Conservation (phyloP, 2,329 filamentous ascomycete species). For the Xenosphaeropsis pyriputrescens region DNA sequence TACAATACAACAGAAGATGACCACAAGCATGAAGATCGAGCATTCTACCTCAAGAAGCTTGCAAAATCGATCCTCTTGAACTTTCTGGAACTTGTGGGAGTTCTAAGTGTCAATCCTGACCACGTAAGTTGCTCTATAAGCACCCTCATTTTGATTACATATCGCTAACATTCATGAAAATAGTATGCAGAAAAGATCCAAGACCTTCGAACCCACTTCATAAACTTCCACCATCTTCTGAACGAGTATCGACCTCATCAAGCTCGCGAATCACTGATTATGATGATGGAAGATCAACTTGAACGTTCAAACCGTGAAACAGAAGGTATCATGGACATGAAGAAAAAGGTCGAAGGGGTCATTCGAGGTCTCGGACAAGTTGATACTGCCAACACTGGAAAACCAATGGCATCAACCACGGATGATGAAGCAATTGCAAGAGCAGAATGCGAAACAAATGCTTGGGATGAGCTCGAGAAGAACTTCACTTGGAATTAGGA, state of each 20-base stretch:
- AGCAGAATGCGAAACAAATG: too few relatives aligned
- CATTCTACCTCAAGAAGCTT: constrained; percentile 58
- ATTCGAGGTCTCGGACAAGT: constrained; percentile 46
- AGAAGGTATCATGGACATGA: constrained; percentile 47
- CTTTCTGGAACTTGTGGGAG: constrained; percentile 71
- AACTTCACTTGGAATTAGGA: constrained; percentile 19
- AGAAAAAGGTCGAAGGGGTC: constrained; percentile 58
- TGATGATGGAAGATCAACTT: constrained; percentile 76
- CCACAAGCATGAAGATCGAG: constrained; percentile 43
- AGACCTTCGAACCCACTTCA: constrained; percentile 68
- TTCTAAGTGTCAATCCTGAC: constrained; percentile 51
- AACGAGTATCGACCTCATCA: constrained; percentile 94
- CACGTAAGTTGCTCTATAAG: constrained; percentile 20
- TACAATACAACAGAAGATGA: constrained; percentile 27
- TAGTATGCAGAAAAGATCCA: constrained; percentile 56
- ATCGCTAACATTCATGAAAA: constrained; percentile 4
- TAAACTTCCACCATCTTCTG: constrained; percentile 85
- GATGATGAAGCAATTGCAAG: too few relatives aligned
- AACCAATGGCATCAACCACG: too few relatives aligned
- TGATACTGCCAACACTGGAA: too few relatives aligned
- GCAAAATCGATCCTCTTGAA: constrained; percentile 77
- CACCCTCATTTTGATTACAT: constrained; percentile 1
- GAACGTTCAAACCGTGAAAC: constrained; percentile 62
- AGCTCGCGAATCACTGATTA: constrained; percentile 73
- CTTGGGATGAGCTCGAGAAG: constrained; percentile 20